Base-by-base conservation (phyloP, 176 grass and related monocot species). In the Pontederia crassipes region DNA sequence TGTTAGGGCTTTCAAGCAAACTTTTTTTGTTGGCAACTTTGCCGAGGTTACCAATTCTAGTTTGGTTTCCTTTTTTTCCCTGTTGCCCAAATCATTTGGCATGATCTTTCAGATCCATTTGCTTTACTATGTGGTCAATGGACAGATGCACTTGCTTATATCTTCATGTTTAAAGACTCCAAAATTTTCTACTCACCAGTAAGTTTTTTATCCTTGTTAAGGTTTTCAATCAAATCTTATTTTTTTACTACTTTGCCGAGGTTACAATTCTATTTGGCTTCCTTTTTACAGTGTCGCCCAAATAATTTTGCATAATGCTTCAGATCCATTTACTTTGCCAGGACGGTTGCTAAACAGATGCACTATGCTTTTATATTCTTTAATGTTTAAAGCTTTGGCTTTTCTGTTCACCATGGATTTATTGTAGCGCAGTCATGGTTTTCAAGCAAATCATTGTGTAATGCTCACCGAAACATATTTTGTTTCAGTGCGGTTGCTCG, bases 251-350 rank as follows among this genome's bases (percentile, higher is more conserved):
- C 82, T 79, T 89, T 89, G 78, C 81, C 75, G 52, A 85, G 86
- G 82, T 79, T 62, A 71, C 82, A 76, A 81, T 10, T 62, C 51
- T 53, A 24, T 82, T 81, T 76, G 75, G 72, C 79, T 77, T 67
- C 86, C 82, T 69, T 79, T 89, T 89, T 85, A 82, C 81, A 81
- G 82, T 82, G 78, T 85, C 85, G 86, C 78, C 81, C 58, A 89
- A 46, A 80, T 75, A 32, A 58, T 14, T 48, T 47, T 14, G 32
- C 47, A 4, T 64, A 59, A 49, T 71, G 68, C 48, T 10, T 26
- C 10, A 8, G 10, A 58, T 64, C 63, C 32, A 40, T 40, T 40
- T 40, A 3, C 32, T 40, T 40, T 3, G 6, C 32, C 32, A 40
- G 1, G 32, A 4, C 6, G 32, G 32, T 40, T 40, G 6, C 2